These are phyloP conservation scores for Secale cereale DNA, from an alignment of 176 grass and related monocot genomes.

Conservation along the genomic window DNA sequence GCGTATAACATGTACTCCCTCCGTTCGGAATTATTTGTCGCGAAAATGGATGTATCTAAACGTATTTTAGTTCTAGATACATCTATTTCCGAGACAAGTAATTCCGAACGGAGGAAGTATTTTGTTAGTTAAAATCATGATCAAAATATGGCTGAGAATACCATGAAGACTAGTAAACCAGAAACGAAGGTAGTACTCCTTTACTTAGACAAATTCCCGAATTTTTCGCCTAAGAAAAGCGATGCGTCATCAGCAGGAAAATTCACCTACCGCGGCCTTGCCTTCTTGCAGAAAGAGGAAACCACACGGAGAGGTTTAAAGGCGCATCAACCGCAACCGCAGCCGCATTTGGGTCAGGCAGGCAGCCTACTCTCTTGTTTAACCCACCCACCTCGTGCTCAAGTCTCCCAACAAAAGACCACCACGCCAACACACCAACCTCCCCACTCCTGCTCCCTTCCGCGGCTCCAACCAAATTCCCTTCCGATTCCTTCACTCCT, in stretches of 20 bases:
- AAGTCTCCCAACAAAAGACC: neutral
- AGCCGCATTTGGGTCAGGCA: neutral
- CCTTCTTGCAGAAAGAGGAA: neutral
- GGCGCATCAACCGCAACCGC: neutral
- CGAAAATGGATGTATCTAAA: too few species aligned
- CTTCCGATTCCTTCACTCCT: neutral
- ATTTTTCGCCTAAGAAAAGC: neutral
- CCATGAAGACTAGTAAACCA: too few species aligned
- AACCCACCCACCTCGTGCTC: neutral
- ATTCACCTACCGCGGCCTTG: neutral
- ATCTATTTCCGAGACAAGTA: too few species aligned
- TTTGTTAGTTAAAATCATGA: too few species aligned
- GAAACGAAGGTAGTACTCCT: too few species aligned
- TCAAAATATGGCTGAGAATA: too few species aligned
- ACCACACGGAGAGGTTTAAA: neutral
- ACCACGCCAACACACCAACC: neutral
- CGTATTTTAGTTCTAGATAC: too few species aligned
- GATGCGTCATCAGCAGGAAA: neutral
- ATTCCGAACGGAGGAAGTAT: too few species aligned
- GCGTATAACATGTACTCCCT: too few species aligned
- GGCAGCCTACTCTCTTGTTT: neutral
- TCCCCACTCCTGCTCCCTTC: neutral
- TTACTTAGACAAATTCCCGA: neutral
- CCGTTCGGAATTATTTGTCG: too few species aligned
- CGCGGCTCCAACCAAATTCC: constrained; percentile 18